These are phyloP conservation scores for Stachybotrys elegans DNA, from an alignment of 2,329 filamentous ascomycete genomes.

Conservation along the genomic window DNA sequence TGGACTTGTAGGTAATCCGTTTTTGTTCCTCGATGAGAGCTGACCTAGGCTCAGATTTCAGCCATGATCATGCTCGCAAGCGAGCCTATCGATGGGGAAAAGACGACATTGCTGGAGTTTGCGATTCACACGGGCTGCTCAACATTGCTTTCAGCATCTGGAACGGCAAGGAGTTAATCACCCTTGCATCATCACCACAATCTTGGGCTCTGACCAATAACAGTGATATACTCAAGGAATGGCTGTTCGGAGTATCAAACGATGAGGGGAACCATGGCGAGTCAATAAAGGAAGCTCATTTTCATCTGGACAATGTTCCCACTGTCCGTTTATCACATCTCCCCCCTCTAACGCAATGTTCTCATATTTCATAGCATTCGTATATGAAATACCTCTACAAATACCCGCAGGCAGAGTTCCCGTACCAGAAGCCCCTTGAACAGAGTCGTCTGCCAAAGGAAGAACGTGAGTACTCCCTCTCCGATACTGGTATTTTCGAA, in stretches of 20 bases:
- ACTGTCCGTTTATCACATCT: slow-evolving; percentile 31
- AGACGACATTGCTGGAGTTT: slow-evolving; percentile 93
- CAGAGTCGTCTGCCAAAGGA: slow-evolving; percentile 71
- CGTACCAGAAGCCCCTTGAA: slow-evolving; percentile 84
- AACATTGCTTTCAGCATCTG: slow-evolving; percentile 96
- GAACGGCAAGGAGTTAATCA: slow-evolving; percentile 84
- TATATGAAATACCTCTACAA: slow-evolving; percentile 99
- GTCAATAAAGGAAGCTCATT: slow-evolving; percentile 94
- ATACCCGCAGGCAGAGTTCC: slow-evolving; percentile 86
- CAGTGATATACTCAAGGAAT: slow-evolving; percentile 89
- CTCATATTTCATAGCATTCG: slow-evolving; percentile 60
- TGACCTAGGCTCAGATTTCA: slow-evolving; percentile 68
- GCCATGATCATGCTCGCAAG: slow-evolving; percentile 85
- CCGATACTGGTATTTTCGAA: slow-evolving; percentile 83
- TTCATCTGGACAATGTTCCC: slow-evolving; percentile 93
- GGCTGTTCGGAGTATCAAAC: slow-evolving; percentile 91
- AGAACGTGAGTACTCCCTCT: slow-evolving; percentile 85
- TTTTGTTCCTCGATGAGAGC: too few relatives aligned
- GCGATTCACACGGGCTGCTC: slow-evolving; percentile 80
- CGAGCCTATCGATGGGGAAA: slow-evolving; percentile 94
- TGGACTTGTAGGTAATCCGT: slow-evolving; percentile 98
- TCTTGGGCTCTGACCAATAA: too few relatives aligned
- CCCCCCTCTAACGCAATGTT: too few relatives aligned
- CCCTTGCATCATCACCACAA: too few relatives aligned
- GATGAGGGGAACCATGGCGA: slow-evolving; percentile 97